These are phyloP conservation scores for Pseudocercospora eumusae DNA, from an alignment of 2,329 filamentous ascomycete species.

Conservation along the genomic window DNA sequence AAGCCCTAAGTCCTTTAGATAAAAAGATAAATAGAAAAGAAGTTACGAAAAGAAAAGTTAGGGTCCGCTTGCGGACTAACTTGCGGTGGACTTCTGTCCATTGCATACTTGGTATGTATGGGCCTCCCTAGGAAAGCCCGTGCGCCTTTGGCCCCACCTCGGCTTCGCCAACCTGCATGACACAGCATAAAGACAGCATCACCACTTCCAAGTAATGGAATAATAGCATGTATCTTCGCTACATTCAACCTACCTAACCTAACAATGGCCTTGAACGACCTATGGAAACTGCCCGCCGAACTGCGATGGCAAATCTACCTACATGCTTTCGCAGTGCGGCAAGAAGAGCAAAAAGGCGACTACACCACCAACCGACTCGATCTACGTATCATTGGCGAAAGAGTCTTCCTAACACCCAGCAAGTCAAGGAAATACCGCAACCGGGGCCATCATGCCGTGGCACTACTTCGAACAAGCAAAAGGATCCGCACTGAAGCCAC, in stretches of 20 bases:
- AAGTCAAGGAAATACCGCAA: slow-evolving; percentile 35
- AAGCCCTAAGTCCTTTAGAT: no score
- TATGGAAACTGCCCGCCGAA: slow-evolving; percentile 30
- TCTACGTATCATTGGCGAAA: slow-evolving; percentile 13
- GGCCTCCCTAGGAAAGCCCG: no score
- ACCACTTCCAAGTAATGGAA: neutral
- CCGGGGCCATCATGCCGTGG: slow-evolving; percentile 29
- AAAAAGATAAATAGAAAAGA: no score
- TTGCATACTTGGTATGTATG: no score
- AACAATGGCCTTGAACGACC: neutral
- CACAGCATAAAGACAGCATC: neutral
- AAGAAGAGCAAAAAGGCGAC: slow-evolving; percentile 4
- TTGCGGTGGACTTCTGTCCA: no score
- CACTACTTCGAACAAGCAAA: slow-evolving; percentile 44
- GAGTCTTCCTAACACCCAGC: slow-evolving; percentile 10
- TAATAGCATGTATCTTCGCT: neutral
- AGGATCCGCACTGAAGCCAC: slow-evolving; percentile 49
- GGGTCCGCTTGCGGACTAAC: no score
- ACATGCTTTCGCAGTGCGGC: slow-evolving; percentile 22
- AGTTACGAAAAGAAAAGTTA: no score
- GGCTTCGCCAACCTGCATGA: neutral
- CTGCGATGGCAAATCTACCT: slow-evolving; percentile 36
- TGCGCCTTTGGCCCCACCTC: neutral
- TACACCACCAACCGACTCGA: slow-evolving; percentile 6
- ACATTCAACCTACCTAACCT: neutral